These are phyloP conservation scores for Hypoxylon lenormandii DNA, from an alignment of 495 filamentous ascomycete genomes.

Conservation along the genomic window DNA sequence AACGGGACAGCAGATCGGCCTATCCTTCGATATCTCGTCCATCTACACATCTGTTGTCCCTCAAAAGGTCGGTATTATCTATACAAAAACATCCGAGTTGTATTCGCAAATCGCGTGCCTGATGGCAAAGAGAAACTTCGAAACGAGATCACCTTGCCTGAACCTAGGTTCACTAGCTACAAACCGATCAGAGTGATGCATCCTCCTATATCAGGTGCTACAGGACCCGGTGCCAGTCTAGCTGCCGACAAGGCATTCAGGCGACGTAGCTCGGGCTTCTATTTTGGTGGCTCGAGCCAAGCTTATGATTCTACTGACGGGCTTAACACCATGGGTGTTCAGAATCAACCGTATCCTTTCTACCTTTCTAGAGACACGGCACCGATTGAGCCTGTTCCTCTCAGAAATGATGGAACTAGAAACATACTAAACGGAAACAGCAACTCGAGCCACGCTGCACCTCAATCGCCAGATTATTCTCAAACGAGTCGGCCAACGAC, in stretches of 20 bases:
- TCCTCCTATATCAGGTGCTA: constrained; percentile 46
- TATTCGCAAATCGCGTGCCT: constrained; percentile 97
- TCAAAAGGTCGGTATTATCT: constrained; percentile 86
- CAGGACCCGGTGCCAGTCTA: constrained; percentile 55
- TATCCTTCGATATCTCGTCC: constrained; percentile 88
- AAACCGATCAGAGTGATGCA: constrained; percentile 71
- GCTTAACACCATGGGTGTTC: constrained; percentile 44
- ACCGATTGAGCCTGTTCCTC: constrained; percentile 56
- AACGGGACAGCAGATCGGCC: constrained; percentile 71
- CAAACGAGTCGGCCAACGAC: constrained; percentile 45
- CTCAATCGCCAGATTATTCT: constrained; percentile 43
- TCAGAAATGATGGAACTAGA: constrained; percentile 31
- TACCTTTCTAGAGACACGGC: constrained; percentile 35
- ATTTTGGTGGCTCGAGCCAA: constrained; percentile 52
- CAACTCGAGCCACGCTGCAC: constrained; percentile 30
- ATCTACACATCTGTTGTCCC: constrained; percentile 92
- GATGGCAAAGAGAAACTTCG: constrained; percentile 94
- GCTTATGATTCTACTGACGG: constrained; percentile 55
- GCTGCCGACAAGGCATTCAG: constrained; percentile 68
- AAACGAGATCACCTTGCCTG: constrained; percentile 89
- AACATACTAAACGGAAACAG: constrained; percentile 21
- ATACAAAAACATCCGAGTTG: constrained; percentile 90
- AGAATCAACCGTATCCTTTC: constrained; percentile 35
- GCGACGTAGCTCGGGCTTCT: constrained; percentile 68
- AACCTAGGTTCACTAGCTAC: constrained; percentile 87